Conservation (phyloP, 257 asterid genomes). For the Solanum chiquidenum region DNA sequence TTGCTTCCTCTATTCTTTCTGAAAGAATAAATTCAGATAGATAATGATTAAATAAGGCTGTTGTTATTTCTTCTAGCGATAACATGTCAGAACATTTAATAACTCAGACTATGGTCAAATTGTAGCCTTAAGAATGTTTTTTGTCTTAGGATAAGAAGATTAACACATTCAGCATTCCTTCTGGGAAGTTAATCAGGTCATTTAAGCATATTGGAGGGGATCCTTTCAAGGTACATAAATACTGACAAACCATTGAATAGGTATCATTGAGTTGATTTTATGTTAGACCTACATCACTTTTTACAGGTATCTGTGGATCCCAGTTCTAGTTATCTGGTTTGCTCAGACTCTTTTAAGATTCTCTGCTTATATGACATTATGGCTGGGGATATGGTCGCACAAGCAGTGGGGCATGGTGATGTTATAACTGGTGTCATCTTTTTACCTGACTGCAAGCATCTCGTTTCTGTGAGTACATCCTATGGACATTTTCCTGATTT, state of each 20-base stretch:
- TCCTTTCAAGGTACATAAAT: slow-evolving; percentile 44
- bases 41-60: neutral
- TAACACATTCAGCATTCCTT: slow-evolving; percentile 30
- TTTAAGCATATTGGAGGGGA: slow-evolving; percentile 45
- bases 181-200: slow-evolving; percentile 42
- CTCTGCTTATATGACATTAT: slow-evolving; percentile 45
- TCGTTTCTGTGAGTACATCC: slow-evolving; percentile 49
- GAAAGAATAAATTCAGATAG: neutral
- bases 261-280: neutral
- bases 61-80: neutral
- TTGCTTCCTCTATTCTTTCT: neutral
- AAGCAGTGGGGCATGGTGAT: slow-evolving; percentile 52
- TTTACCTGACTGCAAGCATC: slow-evolving; percentile 59
- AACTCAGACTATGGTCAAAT: neutral
- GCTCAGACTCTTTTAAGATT: slow-evolving; percentile 44
- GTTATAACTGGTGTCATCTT: slow-evolving; percentile 46
- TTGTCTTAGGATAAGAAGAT: slow-evolving; percentile 48
- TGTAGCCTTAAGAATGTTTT: neutral
- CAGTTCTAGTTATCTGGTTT: slow-evolving; percentile 49
- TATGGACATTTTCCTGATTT: neutral
- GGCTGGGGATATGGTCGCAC: slow-evolving; percentile 56
- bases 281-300: neutral
- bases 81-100: neutral
- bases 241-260: neutral
- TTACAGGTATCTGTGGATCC: slow-evolving; percentile 55